Evolutionary conservation across 495 filamentous ascomycete species (phyloP).

Genomic region (Bacidia rubella): DNA sequence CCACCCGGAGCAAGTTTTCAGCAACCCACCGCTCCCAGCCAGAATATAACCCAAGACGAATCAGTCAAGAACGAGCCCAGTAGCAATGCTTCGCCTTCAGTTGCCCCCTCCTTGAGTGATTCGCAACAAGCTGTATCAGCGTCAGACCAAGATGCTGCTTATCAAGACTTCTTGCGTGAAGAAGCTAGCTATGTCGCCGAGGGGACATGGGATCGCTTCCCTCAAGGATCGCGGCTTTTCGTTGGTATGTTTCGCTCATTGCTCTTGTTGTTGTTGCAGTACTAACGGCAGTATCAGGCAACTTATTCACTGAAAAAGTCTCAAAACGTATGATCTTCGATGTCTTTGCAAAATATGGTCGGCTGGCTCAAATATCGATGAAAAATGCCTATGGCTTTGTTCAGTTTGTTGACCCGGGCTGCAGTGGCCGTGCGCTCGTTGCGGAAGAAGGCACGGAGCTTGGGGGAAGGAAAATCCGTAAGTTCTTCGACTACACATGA

Average conservation of each 20-base stretch:
- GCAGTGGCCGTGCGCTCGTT: constrained; percentile 61
- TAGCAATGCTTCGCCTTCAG: constrained; percentile 6
- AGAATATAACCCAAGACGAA: constrained; percentile 18
- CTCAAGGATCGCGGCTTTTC: constrained; percentile 71
- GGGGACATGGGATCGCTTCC: constrained; percentile 89
- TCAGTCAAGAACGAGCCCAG: constrained; percentile 3
- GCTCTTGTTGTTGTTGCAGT: neutral
- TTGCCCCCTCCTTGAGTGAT: constrained; percentile 15
- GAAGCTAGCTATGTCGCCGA: constrained; percentile 73
- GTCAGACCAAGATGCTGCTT: constrained; percentile 54
- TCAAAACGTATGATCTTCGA: constrained; percentile 90
- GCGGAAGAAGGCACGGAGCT: constrained; percentile 65
- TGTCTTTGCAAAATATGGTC: constrained; percentile 73
- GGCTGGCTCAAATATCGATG: constrained; percentile 86
- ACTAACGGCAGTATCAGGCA: constrained; percentile 44
- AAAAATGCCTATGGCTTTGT: constrained; percentile 97
- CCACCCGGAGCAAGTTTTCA: constrained; percentile 46
- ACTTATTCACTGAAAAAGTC: constrained; percentile 82
- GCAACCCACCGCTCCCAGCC: constrained; percentile 26
- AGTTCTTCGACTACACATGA: constrained; percentile 28
- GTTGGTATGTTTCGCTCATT: constrained; percentile 52
- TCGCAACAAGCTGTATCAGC: constrained; percentile 39
- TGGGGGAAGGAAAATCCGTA: constrained; percentile 81
- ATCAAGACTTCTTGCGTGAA: constrained; percentile 68
- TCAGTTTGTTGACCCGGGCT: constrained; percentile 66